Percentiles rank a stretch among this genome's conserved stretches.
Conservation (phyloP, 768 basidiomycete genomes). For the Hortiboletus campestris region DNA sequence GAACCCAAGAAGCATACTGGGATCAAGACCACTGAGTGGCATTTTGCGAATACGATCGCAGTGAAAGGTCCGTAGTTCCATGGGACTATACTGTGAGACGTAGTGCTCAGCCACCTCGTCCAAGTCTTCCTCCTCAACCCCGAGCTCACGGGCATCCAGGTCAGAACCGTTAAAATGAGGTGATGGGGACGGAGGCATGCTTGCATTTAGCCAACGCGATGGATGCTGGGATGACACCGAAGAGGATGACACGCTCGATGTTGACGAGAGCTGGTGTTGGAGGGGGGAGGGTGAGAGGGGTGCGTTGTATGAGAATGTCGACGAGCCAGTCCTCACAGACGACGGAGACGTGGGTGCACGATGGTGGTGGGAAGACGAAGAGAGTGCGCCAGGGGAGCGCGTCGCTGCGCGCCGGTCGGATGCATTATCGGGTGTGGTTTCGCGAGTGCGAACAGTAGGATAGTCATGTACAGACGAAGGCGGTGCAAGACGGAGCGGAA, state of each 20-base stretch:
- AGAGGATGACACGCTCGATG: conserved; percentile 33
- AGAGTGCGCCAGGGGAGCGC: conserved; percentile 24
- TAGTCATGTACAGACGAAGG: conserved; percentile 24
- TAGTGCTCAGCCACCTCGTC: conserved; percentile 61
- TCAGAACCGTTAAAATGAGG: conserved; percentile 27
- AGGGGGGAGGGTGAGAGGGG: conserved; percentile 64
- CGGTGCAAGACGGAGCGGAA: conserved; percentile 62
- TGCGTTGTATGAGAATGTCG: conserved; percentile 53
- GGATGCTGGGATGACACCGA: conserved; percentile 33
- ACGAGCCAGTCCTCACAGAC: conserved; percentile 49
- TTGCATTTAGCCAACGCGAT: conserved; percentile 29
- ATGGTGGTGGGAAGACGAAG: conserved; percentile 29
- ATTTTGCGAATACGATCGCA: conserved; percentile 97
- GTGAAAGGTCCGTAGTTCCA: conserved; percentile 87
- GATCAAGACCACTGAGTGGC: conserved; percentile 86
- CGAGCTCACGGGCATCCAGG: conserved; percentile 40
- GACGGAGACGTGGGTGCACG: conserved; percentile 49
- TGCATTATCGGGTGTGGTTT: conserved; percentile 31
- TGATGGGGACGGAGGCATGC: conserved; percentile 18
- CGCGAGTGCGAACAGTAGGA: conserved; percentile 23
- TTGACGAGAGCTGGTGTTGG: conserved; percentile 57
- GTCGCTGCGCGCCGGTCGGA: conserved; percentile 27
- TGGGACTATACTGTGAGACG: conserved; percentile 64
- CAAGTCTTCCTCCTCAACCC: conserved; percentile 30
- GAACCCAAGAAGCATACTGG: conserved; percentile 97